A percentile compares a stretch with the other conserved stretches of the same genome.
Evolutionary conservation across 306 rosid species (phyloP).

Genomic region (Vigna unguiculata): DNA sequence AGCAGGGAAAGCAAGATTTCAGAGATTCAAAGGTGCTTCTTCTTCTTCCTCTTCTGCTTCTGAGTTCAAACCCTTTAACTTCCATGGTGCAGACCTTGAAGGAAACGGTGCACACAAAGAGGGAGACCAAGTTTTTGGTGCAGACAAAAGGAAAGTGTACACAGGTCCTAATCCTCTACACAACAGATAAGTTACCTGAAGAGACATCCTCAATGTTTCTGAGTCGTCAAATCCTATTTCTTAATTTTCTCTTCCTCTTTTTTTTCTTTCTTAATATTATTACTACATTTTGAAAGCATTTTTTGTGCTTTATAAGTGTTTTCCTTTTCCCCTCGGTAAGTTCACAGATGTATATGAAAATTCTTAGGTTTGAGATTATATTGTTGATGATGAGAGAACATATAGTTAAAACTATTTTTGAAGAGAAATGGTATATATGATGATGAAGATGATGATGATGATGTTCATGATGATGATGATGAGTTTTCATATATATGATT

Average conservation of each 20-base stretch:
- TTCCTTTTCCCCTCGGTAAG: slow-evolving; percentile 41
- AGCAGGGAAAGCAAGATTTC: slow-evolving; percentile 49
- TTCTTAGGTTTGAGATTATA: slow-evolving; percentile 55
- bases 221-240: slow-evolving; percentile 39
- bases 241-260: not conserved
- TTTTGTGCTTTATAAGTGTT: slow-evolving; percentile 50
- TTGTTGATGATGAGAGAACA: slow-evolving; percentile 45
- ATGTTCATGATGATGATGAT: slow-evolving; percentile 21
- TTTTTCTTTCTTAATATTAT: slow-evolving; percentile 10
- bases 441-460: slow-evolving; percentile 26
- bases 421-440: slow-evolving; percentile 36
- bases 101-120: slow-evolving; percentile 40
- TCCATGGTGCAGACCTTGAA: slow-evolving; percentile 39
- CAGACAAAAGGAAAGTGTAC: slow-evolving; percentile 78
- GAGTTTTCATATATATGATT: slow-evolving; percentile 7
- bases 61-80: slow-evolving; percentile 40
- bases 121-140: slow-evolving; percentile 59
- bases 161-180: slow-evolving; percentile 96
- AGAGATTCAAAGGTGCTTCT: slow-evolving; percentile 43
- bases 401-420: slow-evolving; percentile 46
- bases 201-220: slow-evolving; percentile 30
- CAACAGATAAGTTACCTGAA: slow-evolving; percentile 69
- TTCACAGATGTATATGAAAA: slow-evolving; percentile 60
- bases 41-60: slow-evolving; percentile 38
- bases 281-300: slow-evolving; percentile 48